Conservation (phyloP, 208 protist species). For the Strigomonas galati region DNA sequence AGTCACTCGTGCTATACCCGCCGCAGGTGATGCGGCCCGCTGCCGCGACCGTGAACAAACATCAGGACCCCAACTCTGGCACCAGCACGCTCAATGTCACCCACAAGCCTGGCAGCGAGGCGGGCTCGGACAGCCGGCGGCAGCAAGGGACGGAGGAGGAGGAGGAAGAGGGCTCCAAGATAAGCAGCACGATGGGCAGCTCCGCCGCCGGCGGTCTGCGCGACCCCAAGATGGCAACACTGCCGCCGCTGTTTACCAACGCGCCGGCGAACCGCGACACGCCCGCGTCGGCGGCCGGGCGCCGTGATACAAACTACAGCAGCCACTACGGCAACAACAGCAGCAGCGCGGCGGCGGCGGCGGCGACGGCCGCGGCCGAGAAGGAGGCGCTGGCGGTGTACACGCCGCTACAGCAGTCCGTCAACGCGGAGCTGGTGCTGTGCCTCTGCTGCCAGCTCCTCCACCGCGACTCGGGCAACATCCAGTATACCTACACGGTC, state of each 20-base stretch:
- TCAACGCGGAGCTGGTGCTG: constrained; percentile 59
- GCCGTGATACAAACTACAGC: too few species aligned
- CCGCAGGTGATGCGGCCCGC: too few species aligned
- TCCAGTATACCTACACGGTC: constrained; percentile 52
- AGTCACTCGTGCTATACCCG: background rate
- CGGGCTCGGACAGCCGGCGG: too few species aligned
- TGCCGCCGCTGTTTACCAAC: too few species aligned
- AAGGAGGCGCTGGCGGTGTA: constrained; percentile 13
- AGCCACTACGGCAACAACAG: too few species aligned
- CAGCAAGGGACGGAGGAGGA: constrained; percentile 15
- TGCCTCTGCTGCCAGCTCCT: constrained; percentile 48
- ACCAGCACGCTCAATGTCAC: too few species aligned
- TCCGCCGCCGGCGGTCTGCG: background rate
- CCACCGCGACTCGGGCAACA: constrained; percentile 47
- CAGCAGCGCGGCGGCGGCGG: background rate
- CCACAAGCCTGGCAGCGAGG: too few species aligned
- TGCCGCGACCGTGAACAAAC: too few species aligned
- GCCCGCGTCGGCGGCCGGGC: too few species aligned
- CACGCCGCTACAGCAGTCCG: constrained; percentile 9
- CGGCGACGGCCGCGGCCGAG: background rate
- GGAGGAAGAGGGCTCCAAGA: constrained; percentile 3
- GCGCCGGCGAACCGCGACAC: too few species aligned
- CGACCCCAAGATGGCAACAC: background rate
- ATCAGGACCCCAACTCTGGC: constrained; percentile 12
- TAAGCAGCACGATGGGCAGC: constrained; percentile 8